Percentiles rank a stretch among this genome's conserved stretches.
Conservation (phyloP, 345 rosid species). For the Eutrema heterophyllum region DNA sequence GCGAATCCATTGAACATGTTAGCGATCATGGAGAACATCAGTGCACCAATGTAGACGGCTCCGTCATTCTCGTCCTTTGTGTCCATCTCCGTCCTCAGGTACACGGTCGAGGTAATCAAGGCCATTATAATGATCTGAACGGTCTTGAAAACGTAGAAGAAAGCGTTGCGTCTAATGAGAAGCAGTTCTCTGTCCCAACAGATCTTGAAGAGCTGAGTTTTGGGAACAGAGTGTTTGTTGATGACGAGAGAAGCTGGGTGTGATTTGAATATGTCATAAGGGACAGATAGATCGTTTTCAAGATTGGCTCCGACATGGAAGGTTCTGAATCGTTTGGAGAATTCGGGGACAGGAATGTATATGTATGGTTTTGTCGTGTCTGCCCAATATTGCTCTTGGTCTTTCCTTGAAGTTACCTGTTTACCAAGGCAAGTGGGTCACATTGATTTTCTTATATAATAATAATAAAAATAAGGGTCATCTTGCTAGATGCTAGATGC, state of each 20-base stretch:
- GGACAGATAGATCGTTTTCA: slow-evolving; percentile 48
- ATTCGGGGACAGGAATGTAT: slow-evolving; percentile 55
- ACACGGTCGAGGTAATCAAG: slow-evolving; percentile 51
- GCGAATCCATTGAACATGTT: slow-evolving; percentile 91
- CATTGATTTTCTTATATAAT: background rate
- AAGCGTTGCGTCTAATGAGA: slow-evolving; percentile 58
- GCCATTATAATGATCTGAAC: slow-evolving; percentile 64
- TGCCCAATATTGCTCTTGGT: slow-evolving; percentile 88
- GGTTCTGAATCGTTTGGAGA: slow-evolving; percentile 50
- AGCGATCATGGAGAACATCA: slow-evolving; percentile 43
- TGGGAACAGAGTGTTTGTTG: slow-evolving; percentile 51
- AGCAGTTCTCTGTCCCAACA: slow-evolving; percentile 83
- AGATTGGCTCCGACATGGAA: slow-evolving; percentile 65
- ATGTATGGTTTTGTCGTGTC: slow-evolving; percentile 55
- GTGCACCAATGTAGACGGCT: slow-evolving; percentile 43
- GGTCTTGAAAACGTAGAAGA: slow-evolving; percentile 65
- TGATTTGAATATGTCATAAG: slow-evolving; percentile 51
- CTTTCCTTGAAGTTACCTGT: slow-evolving; percentile 87
- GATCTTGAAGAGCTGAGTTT: slow-evolving; percentile 56
- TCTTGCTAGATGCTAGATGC: background rate
- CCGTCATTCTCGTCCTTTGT: slow-evolving; percentile 52
- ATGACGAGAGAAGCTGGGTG: slow-evolving; percentile 72
- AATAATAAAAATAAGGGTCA: background rate
- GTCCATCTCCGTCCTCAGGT: slow-evolving; percentile 54
- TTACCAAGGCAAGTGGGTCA: slow-evolving; percentile 15